A percentile compares a stretch with the other conserved stretches of the same genome.
Conservation (phyloP, 2,329 filamentous ascomycete species). For the Ilyonectria sp. region DNA sequence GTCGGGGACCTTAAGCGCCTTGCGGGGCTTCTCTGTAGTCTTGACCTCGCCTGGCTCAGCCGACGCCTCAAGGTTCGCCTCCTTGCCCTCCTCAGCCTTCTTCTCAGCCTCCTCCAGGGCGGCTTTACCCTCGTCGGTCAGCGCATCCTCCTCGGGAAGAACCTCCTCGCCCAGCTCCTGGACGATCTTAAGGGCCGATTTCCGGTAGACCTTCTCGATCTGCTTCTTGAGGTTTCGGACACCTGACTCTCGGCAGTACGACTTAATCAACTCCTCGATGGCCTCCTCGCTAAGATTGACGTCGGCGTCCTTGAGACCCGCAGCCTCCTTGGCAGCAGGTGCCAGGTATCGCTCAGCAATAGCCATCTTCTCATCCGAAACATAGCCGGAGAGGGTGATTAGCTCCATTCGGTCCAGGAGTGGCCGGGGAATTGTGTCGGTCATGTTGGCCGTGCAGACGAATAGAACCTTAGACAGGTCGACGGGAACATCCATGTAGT, state of each 20-base stretch:
- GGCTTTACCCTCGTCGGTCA: slow-evolving; percentile 89
- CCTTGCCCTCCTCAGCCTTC: slow-evolving; percentile 69
- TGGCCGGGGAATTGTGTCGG: slow-evolving; percentile 95
- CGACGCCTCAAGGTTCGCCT: slow-evolving; percentile 45
- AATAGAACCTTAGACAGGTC: slow-evolving; percentile 98
- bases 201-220: slow-evolving; percentile 98
- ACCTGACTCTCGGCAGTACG: slow-evolving; percentile 96
- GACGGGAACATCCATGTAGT: slow-evolving; percentile 98
- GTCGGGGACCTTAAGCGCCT: slow-evolving; percentile 87
- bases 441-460: slow-evolving; percentile 99
- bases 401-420: slow-evolving; percentile 98
- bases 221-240: slow-evolving; percentile 99
- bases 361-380: slow-evolving; percentile 98
- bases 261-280: slow-evolving; percentile 97
- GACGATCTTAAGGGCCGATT: slow-evolving; percentile 97
- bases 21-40: slow-evolving; percentile 77
- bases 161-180: slow-evolving; percentile 91
- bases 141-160: slow-evolving; percentile 83
- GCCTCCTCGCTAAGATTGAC: slow-evolving; percentile 90
- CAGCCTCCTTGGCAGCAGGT: slow-evolving; percentile 93
- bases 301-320: slow-evolving; percentile 90
- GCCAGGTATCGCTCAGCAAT: slow-evolving; percentile 95
- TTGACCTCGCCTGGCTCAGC: slow-evolving; percentile 55
- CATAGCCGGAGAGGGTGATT: slow-evolving; percentile 95
- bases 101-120: slow-evolving; percentile 81